A percentile compares a stretch with the other conserved stretches of the same genome.
Conservation (phyloP, 768 basidiomycete species). For the Leccinum olivaceopallidum region DNA sequence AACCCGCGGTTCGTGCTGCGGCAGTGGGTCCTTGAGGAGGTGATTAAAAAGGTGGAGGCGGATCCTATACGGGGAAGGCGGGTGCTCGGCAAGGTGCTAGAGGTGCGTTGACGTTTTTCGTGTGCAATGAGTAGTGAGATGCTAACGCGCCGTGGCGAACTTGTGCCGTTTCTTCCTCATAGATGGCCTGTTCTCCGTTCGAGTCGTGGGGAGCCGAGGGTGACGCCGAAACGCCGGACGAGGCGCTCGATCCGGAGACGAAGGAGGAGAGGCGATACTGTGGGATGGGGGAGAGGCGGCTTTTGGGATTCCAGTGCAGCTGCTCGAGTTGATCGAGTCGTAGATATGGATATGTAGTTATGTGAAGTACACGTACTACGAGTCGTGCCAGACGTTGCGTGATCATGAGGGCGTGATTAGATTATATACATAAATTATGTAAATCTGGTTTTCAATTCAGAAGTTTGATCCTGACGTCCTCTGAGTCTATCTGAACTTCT, state of each 20-base stretch:
- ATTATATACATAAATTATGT: background rate
- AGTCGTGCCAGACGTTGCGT: background rate
- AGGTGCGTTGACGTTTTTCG: conserved; percentile 46
- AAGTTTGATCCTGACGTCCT: background rate
- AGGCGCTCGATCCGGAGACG: conserved; percentile 55
- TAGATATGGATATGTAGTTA: background rate
- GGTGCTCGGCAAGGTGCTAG: conserved; percentile 76
- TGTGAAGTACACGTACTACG: background rate
- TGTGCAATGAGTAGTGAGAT: background rate
- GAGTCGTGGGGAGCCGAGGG: conserved; percentile 85
- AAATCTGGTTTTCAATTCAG: background rate
- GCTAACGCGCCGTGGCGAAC: background rate
- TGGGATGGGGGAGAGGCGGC: conserved; percentile 67
- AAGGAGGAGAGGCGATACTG: conserved; percentile 76
- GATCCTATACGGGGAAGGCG: conserved; percentile 64
- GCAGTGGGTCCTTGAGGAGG: conserved; percentile 96
- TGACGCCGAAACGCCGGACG: conserved; percentile 39
- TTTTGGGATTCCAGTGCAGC: conserved; percentile 93
- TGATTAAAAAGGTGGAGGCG: conserved; percentile 72
- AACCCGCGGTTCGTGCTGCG: conserved; percentile 94
- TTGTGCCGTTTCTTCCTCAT: background rate
- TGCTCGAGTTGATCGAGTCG: conserved; percentile 66
- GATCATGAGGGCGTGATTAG: background rate
- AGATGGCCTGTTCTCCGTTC: conserved; percentile 90
- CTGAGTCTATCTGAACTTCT: background rate